Base-by-base conservation (phyloP, 139 green algal species). In the Chlamydomonas schloesseri region DNA sequence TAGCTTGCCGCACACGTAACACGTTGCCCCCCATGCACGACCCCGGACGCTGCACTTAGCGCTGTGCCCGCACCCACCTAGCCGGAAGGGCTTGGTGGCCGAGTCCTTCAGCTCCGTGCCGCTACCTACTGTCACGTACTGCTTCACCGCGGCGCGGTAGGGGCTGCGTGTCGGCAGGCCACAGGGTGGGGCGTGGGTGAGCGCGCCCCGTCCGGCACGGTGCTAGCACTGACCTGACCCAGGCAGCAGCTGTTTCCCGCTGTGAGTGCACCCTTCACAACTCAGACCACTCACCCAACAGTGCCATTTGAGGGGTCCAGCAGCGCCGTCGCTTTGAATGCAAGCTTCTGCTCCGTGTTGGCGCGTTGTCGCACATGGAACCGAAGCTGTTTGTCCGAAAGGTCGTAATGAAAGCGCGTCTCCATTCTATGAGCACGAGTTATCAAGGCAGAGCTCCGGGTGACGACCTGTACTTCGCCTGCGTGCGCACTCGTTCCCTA, bases 301-400 rank as follows among this genome's bases (percentile, higher is more conserved):
- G 26, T 57, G 47, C 55, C 78, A 23, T 65, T 73, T 1, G 36
- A 29, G 0, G 88, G 88, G 80, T 91, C 86, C 28, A 91, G 73
- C 28, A 86, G 73, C 14, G 80, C 88, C 11, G 73, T 72, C 31
- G 86, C 88, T 28, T 87, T 80, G 65, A 88, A 50, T 60, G 86
- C 72, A 0, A 91, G 71, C 79, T 88, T 87, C 1, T 80, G 74
- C n/a, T 91, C 88, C 26, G 79, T 84, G 23, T 28, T 83, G 29
- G 86, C 68, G 11, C 73, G 57, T 62, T 91, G 79, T 21, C 84
- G 83, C 24, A 91, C 79, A 28, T 81, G 80, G 57, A 91, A 89
- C 11, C 36, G 47, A 1, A 91, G 84, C 33, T 91, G 84, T 47
- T 88, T 89, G 20, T 89, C 58, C 29, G 62, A 37, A 9, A 81